Evolutionary conservation across 148 eudicot genomes (phyloP), one percentile per base, ranked within the genome.

Genomic region (Pouteria glomerata): DNA sequence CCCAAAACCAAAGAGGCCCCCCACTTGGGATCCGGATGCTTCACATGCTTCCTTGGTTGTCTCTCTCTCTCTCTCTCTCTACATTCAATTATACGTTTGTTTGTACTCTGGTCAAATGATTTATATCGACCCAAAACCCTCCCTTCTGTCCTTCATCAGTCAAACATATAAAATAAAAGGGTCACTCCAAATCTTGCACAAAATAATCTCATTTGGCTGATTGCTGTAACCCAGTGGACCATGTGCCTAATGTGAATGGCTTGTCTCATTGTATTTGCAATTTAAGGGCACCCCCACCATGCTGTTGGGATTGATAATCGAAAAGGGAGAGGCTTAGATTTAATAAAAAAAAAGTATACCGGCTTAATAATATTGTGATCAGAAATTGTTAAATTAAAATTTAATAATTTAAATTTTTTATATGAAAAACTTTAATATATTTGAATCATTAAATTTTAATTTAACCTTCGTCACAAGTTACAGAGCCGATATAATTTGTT

Each of bases 1-100:
- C 15, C 31, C 7, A 42, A 29, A 68, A 24, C n/a, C 61, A 18
- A 42, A 31, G 11, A 65, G 31, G 7, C 52, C 30, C 34, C 8
- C 72, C 57, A 56, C 65, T 71, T 33, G 23, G 0, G 65, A 44
- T 64, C 63, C 51, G 63, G 47, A 42, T 72, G 39, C 72, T 57
- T 61, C 80, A 77, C 76, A 63, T 77, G 76, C 39, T 37, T 59
- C 59, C 69, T 26, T 65, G 47, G 8, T 57, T 70, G 42, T 18
- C 55, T 57, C 23, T 26, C 16, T 65, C 30, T 15, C 34, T 47
- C 39, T 24, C 65, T 45, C 42, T 26, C 56, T 42, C 3, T 51
- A 48, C 63, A 26, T 73, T 33, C 34, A 23, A 2, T 0, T 8
- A 23, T 33, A 0, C 2, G 1, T 31, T 52, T 55, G 10, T 31